Evolutionary conservation across 306 rosid genomes (phyloP), one percentile per base, ranked within the genome.

Genomic region (Cicer arietinum): DNA sequence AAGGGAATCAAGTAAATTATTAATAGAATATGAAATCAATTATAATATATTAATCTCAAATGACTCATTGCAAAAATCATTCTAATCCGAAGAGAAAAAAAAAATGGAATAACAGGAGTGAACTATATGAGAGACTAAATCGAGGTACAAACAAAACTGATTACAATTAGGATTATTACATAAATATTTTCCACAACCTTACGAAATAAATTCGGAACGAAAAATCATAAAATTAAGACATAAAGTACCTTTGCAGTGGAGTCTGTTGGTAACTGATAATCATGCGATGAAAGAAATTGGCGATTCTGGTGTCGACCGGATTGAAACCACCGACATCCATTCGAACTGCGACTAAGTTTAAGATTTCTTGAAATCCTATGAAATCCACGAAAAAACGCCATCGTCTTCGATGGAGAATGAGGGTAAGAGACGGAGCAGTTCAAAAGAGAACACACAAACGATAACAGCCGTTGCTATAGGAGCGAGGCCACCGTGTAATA

Each of bases 341-440:
- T 75, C 70, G 76, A 73, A 81, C 83, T 47, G 61, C 66, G 43
- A 75, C 86, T 85, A 43, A 43, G 10, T 43, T 9, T 43, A 44
- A 59, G 84, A 71, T 89, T 80, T 83, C 77, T 69, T 20, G 84
- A 83, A 48, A 81, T 78, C 86, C 83, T 87, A 74, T 81, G 81
- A 71, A 88, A 75, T 3, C 58, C 58, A 3, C 58, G 22, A 14
- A 5, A 16, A 52, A 52, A 52, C 58, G 85, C 30, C 96, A 88
- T 92, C 74, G 45, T 35, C 10, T 14, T 20, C 6, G 17, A 45
- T 18, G 65, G 76, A 50, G 43, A 14, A 51, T 61, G 45, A 40
- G 12, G 35, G 6, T 7, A 10, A 0, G 45, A 8, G 3, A 6
- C 3, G 17, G 67, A 62, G 69, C 48, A 22, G 51, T 77, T 71